A percentile compares a stretch with the other conserved stretches of the same genome.
Evolutionary conservation across 441 rosid genomes (phyloP).

Genomic region (Corymbia calophylla): DNA sequence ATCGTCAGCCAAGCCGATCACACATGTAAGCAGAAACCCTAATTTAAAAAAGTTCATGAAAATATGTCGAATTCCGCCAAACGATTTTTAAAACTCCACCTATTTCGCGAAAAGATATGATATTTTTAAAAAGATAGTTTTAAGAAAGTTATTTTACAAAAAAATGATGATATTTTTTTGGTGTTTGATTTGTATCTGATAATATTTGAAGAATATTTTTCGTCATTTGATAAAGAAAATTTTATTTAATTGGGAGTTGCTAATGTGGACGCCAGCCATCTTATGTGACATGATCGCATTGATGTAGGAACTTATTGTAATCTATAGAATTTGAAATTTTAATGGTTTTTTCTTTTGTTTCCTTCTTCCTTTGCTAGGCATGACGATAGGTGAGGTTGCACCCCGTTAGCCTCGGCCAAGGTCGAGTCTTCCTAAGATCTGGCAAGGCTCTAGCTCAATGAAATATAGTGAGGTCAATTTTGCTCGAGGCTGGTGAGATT

Average conservation of each 20-base stretch:
- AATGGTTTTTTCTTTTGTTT: too few species aligned
- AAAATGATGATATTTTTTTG: too few species aligned
- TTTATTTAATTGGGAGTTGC: too few species aligned
- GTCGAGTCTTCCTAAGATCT: background rate
- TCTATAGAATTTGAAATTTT: accelerated
- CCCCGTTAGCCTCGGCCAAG: too few species aligned
- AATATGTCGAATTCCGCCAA: background rate
- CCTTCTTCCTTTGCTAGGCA: too few species aligned
- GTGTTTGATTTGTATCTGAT: accelerated
- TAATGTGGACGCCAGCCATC: accelerated
- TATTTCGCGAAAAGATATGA: too few species aligned
- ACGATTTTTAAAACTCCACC: background rate
- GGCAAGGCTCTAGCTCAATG: background rate
- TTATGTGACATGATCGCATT: accelerated
- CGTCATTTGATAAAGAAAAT: accelerated
- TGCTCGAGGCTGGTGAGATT: background rate
- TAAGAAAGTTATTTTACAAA: background rate
- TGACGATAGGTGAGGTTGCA: background rate
- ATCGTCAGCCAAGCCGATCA: background rate
- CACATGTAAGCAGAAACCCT: background rate
- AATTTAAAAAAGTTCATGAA: too few species aligned
- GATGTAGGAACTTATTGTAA: accelerated
- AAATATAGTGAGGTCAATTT: background rate
- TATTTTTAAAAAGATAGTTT: too few species aligned
- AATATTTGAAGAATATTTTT: accelerated